These are phyloP conservation scores for Penstemon eatonii DNA, from an alignment of 257 asterid species.

Conservation along the genomic window DNA sequence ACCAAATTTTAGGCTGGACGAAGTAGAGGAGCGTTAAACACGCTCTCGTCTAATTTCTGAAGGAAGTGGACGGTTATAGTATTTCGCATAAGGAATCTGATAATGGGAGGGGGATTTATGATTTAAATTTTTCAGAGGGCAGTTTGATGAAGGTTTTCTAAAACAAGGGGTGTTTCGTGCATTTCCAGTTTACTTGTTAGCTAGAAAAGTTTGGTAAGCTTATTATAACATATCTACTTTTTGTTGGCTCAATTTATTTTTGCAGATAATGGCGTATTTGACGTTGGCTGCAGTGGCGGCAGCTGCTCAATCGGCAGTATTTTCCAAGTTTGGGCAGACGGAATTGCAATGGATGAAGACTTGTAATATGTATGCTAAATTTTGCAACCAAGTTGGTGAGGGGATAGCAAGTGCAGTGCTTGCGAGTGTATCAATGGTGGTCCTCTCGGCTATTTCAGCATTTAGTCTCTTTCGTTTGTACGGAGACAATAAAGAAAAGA, in stretches of 20 bases:
- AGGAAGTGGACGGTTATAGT: too few species aligned
- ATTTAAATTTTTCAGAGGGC: too few species aligned
- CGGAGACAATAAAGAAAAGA: constrained; percentile 57
- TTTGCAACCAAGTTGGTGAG: constrained; percentile 81
- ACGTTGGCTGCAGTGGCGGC: constrained; percentile 76
- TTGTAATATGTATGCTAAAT: constrained; percentile 66
- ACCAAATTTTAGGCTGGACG: too few species aligned
- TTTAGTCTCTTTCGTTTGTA: constrained; percentile 88
- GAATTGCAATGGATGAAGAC: constrained; percentile 90
- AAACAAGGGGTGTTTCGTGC: too few species aligned
- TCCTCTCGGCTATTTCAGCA: constrained; percentile 77
- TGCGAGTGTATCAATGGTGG: constrained; percentile 53
- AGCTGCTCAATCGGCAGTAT: constrained; percentile 55
- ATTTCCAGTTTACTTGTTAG: too few species aligned
- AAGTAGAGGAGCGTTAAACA: too few species aligned
- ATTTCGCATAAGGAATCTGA: too few species aligned
- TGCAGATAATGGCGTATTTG: constrained; percentile 81
- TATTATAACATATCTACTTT: too few species aligned
- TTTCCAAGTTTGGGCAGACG: constrained; percentile 69
- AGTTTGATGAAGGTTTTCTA: too few species aligned
- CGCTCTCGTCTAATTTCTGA: too few species aligned
- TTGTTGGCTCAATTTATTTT: not conserved
- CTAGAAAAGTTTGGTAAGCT: too few species aligned
- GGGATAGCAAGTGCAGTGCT: constrained; percentile 74
- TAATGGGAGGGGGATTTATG: too few species aligned